These are phyloP conservation scores for Tylopilus vinaceipallidus DNA, from an alignment of 768 basidiomycete genomes.

Conservation along the genomic window DNA sequence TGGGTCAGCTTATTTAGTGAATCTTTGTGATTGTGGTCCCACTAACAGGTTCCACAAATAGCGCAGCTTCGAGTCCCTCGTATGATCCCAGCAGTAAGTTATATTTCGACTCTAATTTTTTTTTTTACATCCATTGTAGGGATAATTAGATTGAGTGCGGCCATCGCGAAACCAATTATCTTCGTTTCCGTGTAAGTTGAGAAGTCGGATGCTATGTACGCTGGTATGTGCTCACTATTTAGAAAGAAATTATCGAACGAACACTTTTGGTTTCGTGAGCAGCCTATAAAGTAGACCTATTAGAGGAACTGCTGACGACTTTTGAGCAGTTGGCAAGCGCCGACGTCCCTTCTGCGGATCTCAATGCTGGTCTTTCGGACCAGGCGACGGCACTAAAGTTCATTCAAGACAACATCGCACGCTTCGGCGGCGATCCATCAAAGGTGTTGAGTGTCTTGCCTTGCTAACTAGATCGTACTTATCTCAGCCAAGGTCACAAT, in stretches of 20 bases:
- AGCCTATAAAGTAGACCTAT: background rate
- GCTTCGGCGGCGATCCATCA: slow-evolving; percentile 58
- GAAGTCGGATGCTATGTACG: background rate
- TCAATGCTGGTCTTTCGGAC: slow-evolving; percentile 61
- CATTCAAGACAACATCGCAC: slow-evolving; percentile 61
- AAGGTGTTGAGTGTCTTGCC: slow-evolving; percentile 37
- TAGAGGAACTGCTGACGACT: slow-evolving; percentile 10
- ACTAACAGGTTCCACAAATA: background rate
- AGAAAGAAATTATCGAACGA: slow-evolving; percentile 15
- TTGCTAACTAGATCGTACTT: background rate
- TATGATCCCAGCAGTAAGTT: no score
- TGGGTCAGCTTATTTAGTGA: background rate
- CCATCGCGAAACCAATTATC: slow-evolving; percentile 13
- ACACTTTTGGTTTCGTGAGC: slow-evolving; percentile 21
- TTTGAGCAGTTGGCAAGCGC: slow-evolving; percentile 44
- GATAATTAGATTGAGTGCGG: slow-evolving; percentile 9
- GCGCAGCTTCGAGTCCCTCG: slow-evolving; percentile 18
- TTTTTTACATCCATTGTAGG: background rate
- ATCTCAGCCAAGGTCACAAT: slow-evolving; percentile 12
- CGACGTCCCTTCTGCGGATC: slow-evolving; percentile 43
- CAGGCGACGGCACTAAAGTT: slow-evolving; percentile 58
- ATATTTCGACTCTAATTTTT: no score
- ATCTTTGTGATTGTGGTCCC: background rate
- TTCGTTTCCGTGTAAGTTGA: slow-evolving; percentile 18
- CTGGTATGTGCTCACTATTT: background rate